Conservation (phyloP, 805 yeast species). For the Barnettozyma sucrosica region DNA sequence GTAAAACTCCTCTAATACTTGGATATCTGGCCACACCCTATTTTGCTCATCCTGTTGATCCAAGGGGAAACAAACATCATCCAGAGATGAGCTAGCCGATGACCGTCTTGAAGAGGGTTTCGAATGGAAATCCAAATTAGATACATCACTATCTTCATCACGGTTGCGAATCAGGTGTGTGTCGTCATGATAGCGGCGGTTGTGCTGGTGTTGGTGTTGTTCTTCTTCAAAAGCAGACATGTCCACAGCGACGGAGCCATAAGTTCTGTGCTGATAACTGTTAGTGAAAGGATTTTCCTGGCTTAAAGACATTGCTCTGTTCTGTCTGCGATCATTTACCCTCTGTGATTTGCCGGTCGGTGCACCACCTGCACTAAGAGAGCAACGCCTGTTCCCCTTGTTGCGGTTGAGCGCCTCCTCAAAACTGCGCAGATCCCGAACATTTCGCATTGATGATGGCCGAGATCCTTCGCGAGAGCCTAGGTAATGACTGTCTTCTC, state of each 20-base stretch:
- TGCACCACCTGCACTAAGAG: not conserved
- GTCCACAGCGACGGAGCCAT: conserved; percentile 8
- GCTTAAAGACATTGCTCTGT: not conserved
- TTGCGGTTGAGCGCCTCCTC: not conserved
- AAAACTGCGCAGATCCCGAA: conserved; percentile 11
- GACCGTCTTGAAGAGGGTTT: conserved; percentile 37
- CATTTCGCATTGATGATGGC: not conserved
- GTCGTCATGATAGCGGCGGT: conserved; percentile 4
- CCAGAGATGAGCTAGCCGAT: conserved; percentile 64
- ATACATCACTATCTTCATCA: conserved; percentile 12
- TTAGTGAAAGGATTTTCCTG: not conserved
- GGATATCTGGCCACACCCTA: conserved; percentile 75
- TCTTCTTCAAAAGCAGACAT: conserved; percentile 5
- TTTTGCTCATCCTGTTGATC: conserved; percentile 22
- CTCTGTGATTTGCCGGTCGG: not conserved
- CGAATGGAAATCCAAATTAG: conserved; percentile 31
- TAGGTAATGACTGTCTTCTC: not conserved
- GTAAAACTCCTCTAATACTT: conserved; percentile 70
- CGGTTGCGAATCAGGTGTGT: not conserved
- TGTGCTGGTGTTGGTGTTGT: not conserved
- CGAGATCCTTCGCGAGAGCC: not conserved
- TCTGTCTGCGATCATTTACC: not conserved
- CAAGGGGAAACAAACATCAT: conserved; percentile 89
- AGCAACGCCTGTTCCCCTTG: conserved; percentile 1
- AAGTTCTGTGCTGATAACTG: not conserved